phyloP scores from a whole-genome alignment of 306 rosid species.

The Prinsepia uniflora region DNA sequence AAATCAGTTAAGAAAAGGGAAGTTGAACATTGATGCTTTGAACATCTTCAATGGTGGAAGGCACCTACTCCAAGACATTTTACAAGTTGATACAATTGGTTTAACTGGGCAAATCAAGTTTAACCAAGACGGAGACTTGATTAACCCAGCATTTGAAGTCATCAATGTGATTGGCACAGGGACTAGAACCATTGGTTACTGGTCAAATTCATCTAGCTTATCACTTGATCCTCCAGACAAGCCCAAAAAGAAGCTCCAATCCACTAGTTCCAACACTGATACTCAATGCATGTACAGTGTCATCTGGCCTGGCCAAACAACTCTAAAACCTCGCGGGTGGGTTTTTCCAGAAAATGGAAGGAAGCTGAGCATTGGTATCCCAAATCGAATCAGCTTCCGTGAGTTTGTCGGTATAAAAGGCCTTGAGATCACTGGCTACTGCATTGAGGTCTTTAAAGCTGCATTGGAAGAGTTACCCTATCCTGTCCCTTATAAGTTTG shows the following conservation, averaged over 20 bases:
- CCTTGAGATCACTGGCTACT: slow-evolving; percentile 21
- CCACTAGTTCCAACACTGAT: background rate
- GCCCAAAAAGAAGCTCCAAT: background rate
- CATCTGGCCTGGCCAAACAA: slow-evolving; percentile 29
- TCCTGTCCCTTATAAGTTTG: slow-evolving; percentile 23
- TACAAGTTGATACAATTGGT: slow-evolving; percentile 14
- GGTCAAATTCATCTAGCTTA: slow-evolving; percentile 27
- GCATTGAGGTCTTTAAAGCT: slow-evolving; percentile 36
- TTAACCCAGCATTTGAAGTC: slow-evolving; percentile 25
- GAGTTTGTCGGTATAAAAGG: slow-evolving; percentile 24
- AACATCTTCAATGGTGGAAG: slow-evolving; percentile 20
- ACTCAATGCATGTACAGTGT: slow-evolving; percentile 20
- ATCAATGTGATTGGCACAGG: slow-evolving; percentile 35
- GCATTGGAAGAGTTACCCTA: slow-evolving; percentile 28
- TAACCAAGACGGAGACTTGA: slow-evolving; percentile 15
- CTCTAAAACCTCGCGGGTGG: slow-evolving; percentile 31
- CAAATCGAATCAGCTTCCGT: slow-evolving; percentile 1
- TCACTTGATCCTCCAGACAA: slow-evolving; percentile 11
- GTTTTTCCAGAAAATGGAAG: slow-evolving; percentile 25
- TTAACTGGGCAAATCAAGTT: slow-evolving; percentile 22
- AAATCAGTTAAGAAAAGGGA: background rate
- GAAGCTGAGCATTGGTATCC: slow-evolving; percentile 25
- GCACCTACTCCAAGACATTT: slow-evolving; percentile 13
- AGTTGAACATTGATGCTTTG: slow-evolving; percentile 25
- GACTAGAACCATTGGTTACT: slow-evolving; percentile 18